Evolutionary conservation across 805 yeast species (phyloP).

Genomic region (Kazachstania kunashirensis): DNA sequence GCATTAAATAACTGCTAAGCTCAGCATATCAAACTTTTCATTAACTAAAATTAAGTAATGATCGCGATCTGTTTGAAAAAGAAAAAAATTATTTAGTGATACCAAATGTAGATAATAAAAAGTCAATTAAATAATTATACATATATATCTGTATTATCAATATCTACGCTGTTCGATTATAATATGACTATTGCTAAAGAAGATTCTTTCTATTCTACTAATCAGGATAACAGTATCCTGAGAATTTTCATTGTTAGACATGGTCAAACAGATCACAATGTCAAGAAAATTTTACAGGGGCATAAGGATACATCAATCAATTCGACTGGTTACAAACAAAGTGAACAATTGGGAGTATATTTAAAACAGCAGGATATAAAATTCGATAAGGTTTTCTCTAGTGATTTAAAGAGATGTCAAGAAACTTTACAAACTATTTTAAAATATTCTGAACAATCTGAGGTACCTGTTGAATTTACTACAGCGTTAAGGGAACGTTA

Average conservation of each 20-base stretch:
- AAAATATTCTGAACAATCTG: slow-evolving; percentile 12
- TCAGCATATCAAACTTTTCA: no score
- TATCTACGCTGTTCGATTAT: no score
- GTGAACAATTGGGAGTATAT: slow-evolving; percentile 40
- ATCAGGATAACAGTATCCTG: slow-evolving; percentile 31
- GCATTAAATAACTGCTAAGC: no score
- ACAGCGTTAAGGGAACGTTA: slow-evolving; percentile 53
- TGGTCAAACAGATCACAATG: slow-evolving; percentile 75
- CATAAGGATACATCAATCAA: slow-evolving; percentile 60
- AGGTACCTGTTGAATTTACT: slow-evolving; percentile 21
- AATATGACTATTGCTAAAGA: slow-evolving; percentile 1
- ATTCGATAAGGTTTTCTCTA: slow-evolving; percentile 32
- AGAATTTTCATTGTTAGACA: slow-evolving; percentile 65
- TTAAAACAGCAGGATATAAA: slow-evolving; percentile 25
- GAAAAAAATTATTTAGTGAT: no score
- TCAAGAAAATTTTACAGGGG: slow-evolving; percentile 64
- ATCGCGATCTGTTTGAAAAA: no score
- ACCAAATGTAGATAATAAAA: no score
- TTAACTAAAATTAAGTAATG: no score
- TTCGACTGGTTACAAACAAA: slow-evolving; percentile 52
- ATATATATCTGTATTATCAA: no score
- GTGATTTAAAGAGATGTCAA: slow-evolving; percentile 45
- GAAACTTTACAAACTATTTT: slow-evolving; percentile 45
- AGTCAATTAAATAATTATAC: no score
- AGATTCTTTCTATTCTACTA: slow-evolving; percentile 16